Percentiles rank a stretch among this genome's conserved stretches.
Evolutionary conservation across 2,329 filamentous ascomycete species (phyloP).

Genomic region (Talaromyces sp.): DNA sequence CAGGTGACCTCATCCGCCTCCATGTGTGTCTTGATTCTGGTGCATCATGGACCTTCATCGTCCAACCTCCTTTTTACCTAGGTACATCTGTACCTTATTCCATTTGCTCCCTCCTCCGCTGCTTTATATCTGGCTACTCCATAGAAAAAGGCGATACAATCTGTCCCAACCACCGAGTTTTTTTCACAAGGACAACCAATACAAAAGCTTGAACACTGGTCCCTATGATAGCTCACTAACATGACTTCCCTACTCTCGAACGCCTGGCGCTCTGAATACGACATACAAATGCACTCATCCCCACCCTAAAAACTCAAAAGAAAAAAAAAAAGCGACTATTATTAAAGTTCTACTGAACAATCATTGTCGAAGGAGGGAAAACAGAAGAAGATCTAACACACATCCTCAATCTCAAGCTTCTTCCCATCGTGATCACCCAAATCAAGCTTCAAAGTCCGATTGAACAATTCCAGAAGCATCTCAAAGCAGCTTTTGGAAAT

Average conservation of each 20-base stretch:
- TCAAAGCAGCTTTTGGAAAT: constrained; percentile 85
- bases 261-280: too few relatives aligned
- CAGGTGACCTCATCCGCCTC: background rate
- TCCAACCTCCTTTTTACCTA: background rate
- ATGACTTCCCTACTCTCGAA: too few relatives aligned
- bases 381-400: constrained; percentile 53
- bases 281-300: too few relatives aligned
- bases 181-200: background rate
- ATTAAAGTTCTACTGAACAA: too few relatives aligned
- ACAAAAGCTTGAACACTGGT: background rate
- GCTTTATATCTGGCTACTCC: background rate
- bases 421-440: constrained; percentile 57
- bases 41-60: background rate
- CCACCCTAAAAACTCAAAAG: too few relatives aligned
- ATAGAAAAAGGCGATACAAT: background rate
- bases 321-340: too few relatives aligned
- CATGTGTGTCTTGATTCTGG: background rate
- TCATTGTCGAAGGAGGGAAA: too few relatives aligned
- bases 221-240: too few relatives aligned
- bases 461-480: constrained; percentile 81
- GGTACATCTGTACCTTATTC: too few relatives aligned
- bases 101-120: background rate
- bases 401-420: constrained; percentile 62
- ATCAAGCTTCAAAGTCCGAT: constrained; percentile 69
- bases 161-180: background rate